Conservation (phyloP, 192 early-diverging fungal genomes). For the Linnemannia elongata region DNA sequence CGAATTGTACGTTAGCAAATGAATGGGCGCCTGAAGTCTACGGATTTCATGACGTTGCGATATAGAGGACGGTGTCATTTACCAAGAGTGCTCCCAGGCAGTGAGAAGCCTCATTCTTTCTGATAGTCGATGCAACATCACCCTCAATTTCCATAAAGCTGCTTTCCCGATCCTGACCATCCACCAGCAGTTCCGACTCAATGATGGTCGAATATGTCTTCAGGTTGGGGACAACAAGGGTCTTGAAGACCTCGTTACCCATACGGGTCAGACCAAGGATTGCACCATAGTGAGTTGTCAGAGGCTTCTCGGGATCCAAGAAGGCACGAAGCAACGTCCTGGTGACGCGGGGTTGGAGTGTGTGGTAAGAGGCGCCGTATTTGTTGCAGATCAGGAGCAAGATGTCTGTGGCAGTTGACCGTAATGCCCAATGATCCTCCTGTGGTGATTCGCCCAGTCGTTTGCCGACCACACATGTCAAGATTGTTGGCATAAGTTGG, state of each 20-base stretch:
- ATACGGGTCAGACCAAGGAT: constrained; percentile 83
- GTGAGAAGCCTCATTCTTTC: constrained; percentile 54
- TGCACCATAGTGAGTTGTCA: constrained; percentile 91
- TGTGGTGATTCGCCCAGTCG: constrained; percentile 76
- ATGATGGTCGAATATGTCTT: constrained; percentile 71
- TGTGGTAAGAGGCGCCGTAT: constrained; percentile 87
- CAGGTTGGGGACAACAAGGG: constrained; percentile 83
- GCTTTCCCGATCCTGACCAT: constrained; percentile 13
- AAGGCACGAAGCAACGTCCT: constrained; percentile 93
- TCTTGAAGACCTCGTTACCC: constrained; percentile 82
- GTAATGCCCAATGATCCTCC: constrained; percentile 89
- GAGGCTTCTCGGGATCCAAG: constrained; percentile 85
- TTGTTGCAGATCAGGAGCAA: constrained; percentile 79
- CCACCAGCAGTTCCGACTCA: constrained; percentile 36
- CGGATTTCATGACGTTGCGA: background rate
- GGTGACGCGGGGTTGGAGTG: constrained; percentile 89
- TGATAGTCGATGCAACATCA: background rate
- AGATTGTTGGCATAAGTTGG: constrained; percentile 92
- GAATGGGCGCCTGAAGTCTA: background rate
- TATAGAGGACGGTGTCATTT: background rate
- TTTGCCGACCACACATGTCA: constrained; percentile 94
- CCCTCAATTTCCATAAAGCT: constrained; percentile 38
- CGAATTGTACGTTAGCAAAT: background rate
- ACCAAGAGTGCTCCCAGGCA: constrained; percentile 68
- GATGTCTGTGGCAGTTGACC: constrained; percentile 81